A percentile compares a stretch with the other conserved stretches of the same genome.
Conservation (phyloP, 2,329 filamentous ascomycete genomes). For the Apiospora phragmitis region DNA sequence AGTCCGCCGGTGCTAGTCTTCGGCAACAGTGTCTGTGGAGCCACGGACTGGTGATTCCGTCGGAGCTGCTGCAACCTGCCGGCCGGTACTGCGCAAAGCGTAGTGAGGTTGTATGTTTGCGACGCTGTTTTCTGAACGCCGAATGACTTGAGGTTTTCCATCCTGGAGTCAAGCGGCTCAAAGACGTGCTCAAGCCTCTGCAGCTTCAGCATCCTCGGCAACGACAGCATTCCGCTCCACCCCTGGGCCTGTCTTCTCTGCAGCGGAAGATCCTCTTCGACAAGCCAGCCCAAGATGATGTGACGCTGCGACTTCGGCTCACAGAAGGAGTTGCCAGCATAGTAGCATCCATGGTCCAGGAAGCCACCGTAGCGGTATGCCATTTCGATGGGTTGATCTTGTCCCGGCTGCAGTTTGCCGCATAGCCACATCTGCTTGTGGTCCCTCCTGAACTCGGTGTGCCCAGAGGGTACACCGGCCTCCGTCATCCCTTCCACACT, state of each 20-base stretch:
- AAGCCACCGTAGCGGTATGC: not conserved
- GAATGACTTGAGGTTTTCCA: not conserved
- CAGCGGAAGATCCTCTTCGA: not conserved
- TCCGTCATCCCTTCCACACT: not conserved
- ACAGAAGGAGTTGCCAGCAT: not conserved
- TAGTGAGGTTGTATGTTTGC: not conserved
- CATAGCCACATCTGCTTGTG: not conserved
- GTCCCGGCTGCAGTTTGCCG: not conserved
- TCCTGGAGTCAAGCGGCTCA: not conserved
- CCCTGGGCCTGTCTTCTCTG: not conserved
- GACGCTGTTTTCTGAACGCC: not conserved
- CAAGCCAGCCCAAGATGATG: not conserved
- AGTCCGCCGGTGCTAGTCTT: not conserved
- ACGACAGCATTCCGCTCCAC: not conserved
- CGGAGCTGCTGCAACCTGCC: not conserved
- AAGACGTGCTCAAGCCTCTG: not conserved
- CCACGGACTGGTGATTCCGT: not conserved
- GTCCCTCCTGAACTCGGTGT: not conserved
- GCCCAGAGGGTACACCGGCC: not conserved
- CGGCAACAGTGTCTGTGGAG: not conserved
- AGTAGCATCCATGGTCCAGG: not conserved
- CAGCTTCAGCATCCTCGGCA: not conserved
- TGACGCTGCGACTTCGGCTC: not conserved
- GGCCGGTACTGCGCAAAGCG: not conserved
- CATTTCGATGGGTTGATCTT: not conserved